phyloP scores from a whole-genome alignment of 75 land plant species.

The Pinus albicaulis region DNA sequence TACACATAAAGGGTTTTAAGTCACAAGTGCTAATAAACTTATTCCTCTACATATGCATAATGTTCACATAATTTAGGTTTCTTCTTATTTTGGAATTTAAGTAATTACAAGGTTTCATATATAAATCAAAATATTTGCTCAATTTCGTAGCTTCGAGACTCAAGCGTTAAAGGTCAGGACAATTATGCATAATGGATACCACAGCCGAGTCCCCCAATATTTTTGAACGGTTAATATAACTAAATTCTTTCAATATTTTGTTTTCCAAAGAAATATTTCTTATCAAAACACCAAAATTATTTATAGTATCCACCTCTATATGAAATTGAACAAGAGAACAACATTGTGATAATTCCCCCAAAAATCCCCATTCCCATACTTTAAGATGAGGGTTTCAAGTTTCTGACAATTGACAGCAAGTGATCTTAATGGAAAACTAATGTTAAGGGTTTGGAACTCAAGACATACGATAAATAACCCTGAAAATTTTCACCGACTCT shows the following conservation, averaged over 20 bases:
- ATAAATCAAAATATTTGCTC: conserved; percentile 15
- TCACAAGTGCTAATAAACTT: too few species aligned
- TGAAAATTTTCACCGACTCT: conserved; percentile 21
- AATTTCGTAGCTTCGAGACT: conserved; percentile 18
- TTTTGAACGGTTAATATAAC: conserved; percentile 4
- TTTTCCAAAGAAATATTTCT: conserved; percentile 17
- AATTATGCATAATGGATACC: conserved; percentile 12
- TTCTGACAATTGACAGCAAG: conserved; percentile 14
- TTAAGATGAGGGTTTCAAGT: conserved; percentile 15
- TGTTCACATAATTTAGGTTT: too few species aligned
- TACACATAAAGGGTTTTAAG: too few species aligned
- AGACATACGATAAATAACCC: conserved; percentile 13
- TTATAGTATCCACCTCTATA: conserved; percentile 15
- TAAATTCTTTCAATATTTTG: conserved; percentile 18
- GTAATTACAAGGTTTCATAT: conserved; percentile 18
- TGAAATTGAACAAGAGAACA: conserved; percentile 13
- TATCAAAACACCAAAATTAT: conserved; percentile 14
- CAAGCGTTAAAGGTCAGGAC: conserved; percentile 23
- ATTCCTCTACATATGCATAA: too few species aligned
- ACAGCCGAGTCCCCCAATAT: conserved; percentile 23
- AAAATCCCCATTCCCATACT: conserved; percentile 24
- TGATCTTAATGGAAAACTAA: conserved; percentile 20
- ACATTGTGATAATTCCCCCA: conserved; percentile 13
- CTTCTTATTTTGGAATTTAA: conserved; percentile 21
- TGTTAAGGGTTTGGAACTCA: conserved; percentile 16